Percentiles rank a stretch among this genome's conserved stretches.
These are phyloP conservation scores for Globomyces sp. DNA, from an alignment of 371 early-diverging fungal genomes.

Conservation along the genomic window DNA sequence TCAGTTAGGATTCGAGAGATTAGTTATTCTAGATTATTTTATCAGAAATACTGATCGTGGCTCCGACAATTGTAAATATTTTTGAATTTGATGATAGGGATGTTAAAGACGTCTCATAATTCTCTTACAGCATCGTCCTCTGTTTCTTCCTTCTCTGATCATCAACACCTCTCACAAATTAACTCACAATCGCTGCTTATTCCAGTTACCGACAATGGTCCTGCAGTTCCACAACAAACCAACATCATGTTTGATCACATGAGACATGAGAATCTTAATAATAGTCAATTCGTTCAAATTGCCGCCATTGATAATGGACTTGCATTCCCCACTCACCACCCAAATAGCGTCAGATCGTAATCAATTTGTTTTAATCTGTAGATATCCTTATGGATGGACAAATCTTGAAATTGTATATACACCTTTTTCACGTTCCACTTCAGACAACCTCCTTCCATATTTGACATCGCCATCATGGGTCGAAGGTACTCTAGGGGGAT, in stretches of 20 bases:
- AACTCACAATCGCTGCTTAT: too few species aligned
- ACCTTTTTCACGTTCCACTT: slow-evolving; percentile 70
- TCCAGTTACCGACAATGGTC: too few species aligned
- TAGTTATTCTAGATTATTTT: slow-evolving; percentile 83
- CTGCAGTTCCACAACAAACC: too few species aligned
- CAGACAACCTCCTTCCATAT: slow-evolving; percentile 61
- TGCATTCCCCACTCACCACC: slow-evolving; percentile 91
- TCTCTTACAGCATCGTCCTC: not conserved
- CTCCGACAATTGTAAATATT: slow-evolving; percentile 68
- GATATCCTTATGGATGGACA: slow-evolving; percentile 82
- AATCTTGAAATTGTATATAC: slow-evolving; percentile 60
- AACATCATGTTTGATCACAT: too few species aligned
- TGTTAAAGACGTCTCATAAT: slow-evolving; percentile 56
- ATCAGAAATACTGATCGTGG: slow-evolving; percentile 92
- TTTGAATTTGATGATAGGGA: slow-evolving; percentile 36
- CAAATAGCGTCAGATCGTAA: slow-evolving; percentile 80
- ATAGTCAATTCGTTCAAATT: slow-evolving; percentile 34
- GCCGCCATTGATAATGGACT: slow-evolving; percentile 93
- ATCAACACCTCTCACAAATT: not conserved
- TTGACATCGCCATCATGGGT: slow-evolving; percentile 78
- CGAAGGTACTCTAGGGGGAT: slow-evolving; percentile 65
- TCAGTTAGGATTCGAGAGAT: slow-evolving; percentile 75
- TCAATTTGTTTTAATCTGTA: too few species aligned
- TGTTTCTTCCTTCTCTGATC: not conserved
- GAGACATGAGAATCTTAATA: not conserved